A percentile compares a stretch with the other conserved stretches of the same genome.
phyloP scores from a whole-genome alignment of 1,284 basidiomycete genomes.

The Ganoderma multipileum region DNA sequence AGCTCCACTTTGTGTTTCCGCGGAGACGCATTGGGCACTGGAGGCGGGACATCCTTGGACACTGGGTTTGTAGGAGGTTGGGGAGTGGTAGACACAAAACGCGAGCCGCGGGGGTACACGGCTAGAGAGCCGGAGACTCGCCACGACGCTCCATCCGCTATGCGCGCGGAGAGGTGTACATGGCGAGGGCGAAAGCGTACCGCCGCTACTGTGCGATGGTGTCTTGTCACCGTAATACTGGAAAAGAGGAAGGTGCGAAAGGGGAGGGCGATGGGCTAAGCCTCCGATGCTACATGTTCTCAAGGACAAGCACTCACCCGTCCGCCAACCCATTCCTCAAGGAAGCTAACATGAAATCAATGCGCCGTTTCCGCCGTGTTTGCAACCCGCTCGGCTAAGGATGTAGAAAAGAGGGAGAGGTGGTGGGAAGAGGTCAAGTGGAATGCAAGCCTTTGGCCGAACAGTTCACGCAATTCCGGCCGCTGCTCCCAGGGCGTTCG shows the following conservation, averaged over 20 bases:
- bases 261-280: neutral
- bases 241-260: neutral
- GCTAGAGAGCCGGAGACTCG: constrained; percentile 14
- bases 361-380: neutral
- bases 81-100: constrained; percentile 32
- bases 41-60: constrained; percentile 25
- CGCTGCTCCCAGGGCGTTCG: constrained; percentile 16
- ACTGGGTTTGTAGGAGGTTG: constrained; percentile 39
- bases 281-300: neutral
- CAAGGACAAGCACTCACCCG: constrained; percentile 33
- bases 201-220: constrained; percentile 18
- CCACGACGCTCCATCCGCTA: constrained; percentile 16
- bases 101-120: constrained; percentile 16
- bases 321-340: constrained; percentile 43
- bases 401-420: neutral
- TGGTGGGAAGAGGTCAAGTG: constrained; percentile 17
- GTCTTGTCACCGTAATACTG: constrained; percentile 31
- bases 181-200: constrained; percentile 23
- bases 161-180: constrained; percentile 13
- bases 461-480: constrained; percentile 23
- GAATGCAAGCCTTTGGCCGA: constrained; percentile 12
- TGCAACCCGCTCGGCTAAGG: constrained; percentile 6
- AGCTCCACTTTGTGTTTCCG: constrained; percentile 67
- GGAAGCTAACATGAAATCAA: constrained; percentile 41
- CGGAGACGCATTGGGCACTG: constrained; percentile 30